Base-by-base conservation (phyloP, 2,329 filamentous ascomycete species). In the Cladosporium sp. region DNA sequence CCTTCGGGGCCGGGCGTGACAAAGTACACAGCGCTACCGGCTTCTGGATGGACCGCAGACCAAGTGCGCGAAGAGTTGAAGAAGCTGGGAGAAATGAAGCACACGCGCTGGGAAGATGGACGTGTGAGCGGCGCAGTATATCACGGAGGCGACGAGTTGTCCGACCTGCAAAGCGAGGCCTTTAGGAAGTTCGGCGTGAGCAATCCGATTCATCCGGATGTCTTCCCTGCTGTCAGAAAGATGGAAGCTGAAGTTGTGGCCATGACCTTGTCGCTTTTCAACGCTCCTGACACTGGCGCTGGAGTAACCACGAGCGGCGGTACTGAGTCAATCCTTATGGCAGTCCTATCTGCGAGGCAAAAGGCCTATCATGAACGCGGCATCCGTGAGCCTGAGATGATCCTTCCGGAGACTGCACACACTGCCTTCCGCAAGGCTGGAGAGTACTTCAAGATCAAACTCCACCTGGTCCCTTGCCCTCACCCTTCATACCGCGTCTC, bases 181-280 rank as follows among this genome's bases (percentile, higher is more conserved):
- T 98, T 94, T 83, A 91, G 91, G 70, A 91, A 91, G 78, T 99
- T 99, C 78, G 94, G 93, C 60, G 95, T 99, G 33, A 87, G 93
- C 46, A 99, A 99, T 78, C 95, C 95, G 3, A 95, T 99, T 71
- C 95, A 99, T 78, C 95, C 95, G 7, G 95, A 99, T 80, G 94
- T 99, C 52, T 99, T 99, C 80, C 95, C 95, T 18, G 95, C 94
- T 31, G 93, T 99, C 62, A 85, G 95, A 73, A 99, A 99, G 86
- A 99, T 99, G 95, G 95, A 99, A 82, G 94, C 95, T 53, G 95
- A 99, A 81, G 84, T 99, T 68, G 95, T 99, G 62, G 91, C 93
- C 70, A 99, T 99, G 94, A 93, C 96, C 0, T 63, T 77, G 62
- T 70, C 67, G 6, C 69, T 99, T 78, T 99, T 97, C 83, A 92